Evolutionary conservation across 2,329 filamentous ascomycete genomes (phyloP), one percentile per base, ranked within the genome.

Genomic region (Calonectria pseudoreteaudii): DNA sequence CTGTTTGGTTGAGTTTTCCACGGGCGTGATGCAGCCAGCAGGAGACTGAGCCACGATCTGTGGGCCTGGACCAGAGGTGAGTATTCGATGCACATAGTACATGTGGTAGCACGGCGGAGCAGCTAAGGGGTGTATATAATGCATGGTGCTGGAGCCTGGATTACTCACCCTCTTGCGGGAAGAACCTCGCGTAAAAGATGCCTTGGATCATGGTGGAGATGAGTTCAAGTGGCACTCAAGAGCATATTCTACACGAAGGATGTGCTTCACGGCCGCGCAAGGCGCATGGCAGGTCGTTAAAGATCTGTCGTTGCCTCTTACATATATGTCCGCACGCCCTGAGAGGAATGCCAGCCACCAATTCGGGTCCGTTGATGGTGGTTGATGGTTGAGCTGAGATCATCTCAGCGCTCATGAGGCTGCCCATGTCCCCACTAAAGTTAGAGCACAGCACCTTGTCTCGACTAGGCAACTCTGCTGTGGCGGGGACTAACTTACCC

Each of bases 121-220:
- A 64, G 9, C 11, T 44, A 38, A 18, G 11, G 28, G 38, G 14
- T 30, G 11, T 34, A 62, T 26, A 23, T 36, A 31, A 31, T 58
- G 30, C 31, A 23, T 36, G 3, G 58, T 26, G 36, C 38, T 16
- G 16, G 50, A 47, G 41, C 2, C 26, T 66, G 30, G 44, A 47
- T 47, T 38, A 70, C 79, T 77, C 82, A 91, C 92, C 92, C 87
- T 93, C 88, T 79, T 92, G 87, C 20, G 91, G 90, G 75, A 93
- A 89, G 84, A 94, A 94, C 60, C 92, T 88, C 64, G 92, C 92
- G 82, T 93, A 94, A 80, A 94, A 94, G 72, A 94, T 93, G 78
- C 91, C 92, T 81, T 92, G 90, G 68, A 94, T 94, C 90, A 93
- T 93, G 79, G 31, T 73, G 74, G n/a, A 50, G 23, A 62, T 47